Evolutionary conservation across 2,329 filamentous ascomycete species (phyloP).

Genomic region (Fusarium sp.): DNA sequence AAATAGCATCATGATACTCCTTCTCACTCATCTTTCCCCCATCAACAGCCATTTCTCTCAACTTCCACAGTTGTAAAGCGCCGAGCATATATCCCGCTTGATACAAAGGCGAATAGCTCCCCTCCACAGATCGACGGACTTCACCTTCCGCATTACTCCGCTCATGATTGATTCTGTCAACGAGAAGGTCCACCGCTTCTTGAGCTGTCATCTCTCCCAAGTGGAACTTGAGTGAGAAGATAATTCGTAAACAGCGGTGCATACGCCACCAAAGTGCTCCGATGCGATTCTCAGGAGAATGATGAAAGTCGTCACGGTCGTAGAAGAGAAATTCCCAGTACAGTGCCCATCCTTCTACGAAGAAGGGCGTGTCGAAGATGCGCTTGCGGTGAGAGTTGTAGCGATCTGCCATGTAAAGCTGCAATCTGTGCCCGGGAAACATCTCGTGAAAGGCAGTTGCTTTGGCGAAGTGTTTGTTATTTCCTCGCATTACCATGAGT

Average conservation of each 20-base stretch:
- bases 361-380: constrained; percentile 31
- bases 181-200: constrained; percentile 24
- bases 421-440: constrained; percentile 25
- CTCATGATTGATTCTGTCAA: constrained; percentile 17
- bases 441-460: constrained; percentile 31
- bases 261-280: constrained; percentile 36
- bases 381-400: constrained; percentile 30
- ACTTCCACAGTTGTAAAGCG: constrained; percentile 26
- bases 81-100: constrained; percentile 35
- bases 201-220: constrained; percentile 34
- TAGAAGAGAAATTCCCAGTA: constrained; percentile 40
- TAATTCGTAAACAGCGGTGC: constrained; percentile 28
- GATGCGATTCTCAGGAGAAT: constrained; percentile 24
- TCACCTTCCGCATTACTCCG: constrained; percentile 33
- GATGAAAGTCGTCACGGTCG: constrained; percentile 22
- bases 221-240: constrained; percentile 25
- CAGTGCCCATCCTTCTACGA: constrained; percentile 31
- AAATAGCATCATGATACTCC: constrained; percentile 31
- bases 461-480: constrained; percentile 28
- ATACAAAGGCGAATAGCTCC: constrained; percentile 28
- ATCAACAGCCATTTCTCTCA: constrained; percentile 27
- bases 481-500: constrained; percentile 35
- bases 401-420: constrained; percentile 33
- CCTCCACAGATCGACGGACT: constrained; percentile 27
- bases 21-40: constrained; percentile 19